These are phyloP conservation scores for Basidiobolus heterosporus DNA, from an alignment of 371 early-diverging fungal genomes.

Conservation along the genomic window DNA sequence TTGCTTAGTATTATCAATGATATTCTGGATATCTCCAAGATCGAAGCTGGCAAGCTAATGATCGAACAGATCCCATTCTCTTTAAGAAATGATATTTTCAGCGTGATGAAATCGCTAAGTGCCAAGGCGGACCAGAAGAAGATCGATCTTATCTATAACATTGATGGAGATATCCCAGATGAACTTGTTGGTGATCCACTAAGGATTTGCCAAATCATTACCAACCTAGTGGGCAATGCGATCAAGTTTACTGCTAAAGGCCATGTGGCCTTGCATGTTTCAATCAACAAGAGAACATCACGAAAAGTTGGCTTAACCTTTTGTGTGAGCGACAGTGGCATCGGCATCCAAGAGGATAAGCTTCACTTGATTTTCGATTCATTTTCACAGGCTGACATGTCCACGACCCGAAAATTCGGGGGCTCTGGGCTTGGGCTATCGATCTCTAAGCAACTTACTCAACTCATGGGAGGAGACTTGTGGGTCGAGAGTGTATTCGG, in stretches of 20 bases:
- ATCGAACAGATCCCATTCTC: conserved; percentile 49
- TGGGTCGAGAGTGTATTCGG: conserved; percentile 52
- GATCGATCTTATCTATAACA: conserved; percentile 16
- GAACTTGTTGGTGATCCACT: conserved; percentile 58
- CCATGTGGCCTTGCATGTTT: conserved; percentile 29
- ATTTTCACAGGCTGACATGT: conserved; percentile 20
- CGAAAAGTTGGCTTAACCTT: conserved; percentile 32
- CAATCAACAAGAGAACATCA: too few species aligned
- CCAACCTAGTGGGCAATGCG: conserved; percentile 73
- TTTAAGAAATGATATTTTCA: conserved; percentile 42
- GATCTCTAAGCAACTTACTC: conserved; percentile 54
- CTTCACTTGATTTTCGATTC: conserved; percentile 59
- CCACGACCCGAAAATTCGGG: conserved; percentile 62
- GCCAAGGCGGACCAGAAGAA: conserved; percentile 51
- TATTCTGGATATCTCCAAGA: conserved; percentile 68
- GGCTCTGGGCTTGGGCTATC: conserved; percentile 74
- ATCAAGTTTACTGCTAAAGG: conserved; percentile 69
- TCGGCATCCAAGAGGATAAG: conserved; percentile 66
- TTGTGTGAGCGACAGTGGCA: conserved; percentile 67
- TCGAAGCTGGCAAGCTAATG: conserved; percentile 58
- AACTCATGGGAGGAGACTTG: conserved; percentile 63
- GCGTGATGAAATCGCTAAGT: conserved; percentile 46
- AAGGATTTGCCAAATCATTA: conserved; percentile 60
- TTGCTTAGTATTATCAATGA: conserved; percentile 60
- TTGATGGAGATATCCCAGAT: conserved; percentile 39